A percentile compares a stretch with the other conserved stretches of the same genome.
Conservation (phyloP, 805 yeast genomes). For the Candida tammaniensis region DNA sequence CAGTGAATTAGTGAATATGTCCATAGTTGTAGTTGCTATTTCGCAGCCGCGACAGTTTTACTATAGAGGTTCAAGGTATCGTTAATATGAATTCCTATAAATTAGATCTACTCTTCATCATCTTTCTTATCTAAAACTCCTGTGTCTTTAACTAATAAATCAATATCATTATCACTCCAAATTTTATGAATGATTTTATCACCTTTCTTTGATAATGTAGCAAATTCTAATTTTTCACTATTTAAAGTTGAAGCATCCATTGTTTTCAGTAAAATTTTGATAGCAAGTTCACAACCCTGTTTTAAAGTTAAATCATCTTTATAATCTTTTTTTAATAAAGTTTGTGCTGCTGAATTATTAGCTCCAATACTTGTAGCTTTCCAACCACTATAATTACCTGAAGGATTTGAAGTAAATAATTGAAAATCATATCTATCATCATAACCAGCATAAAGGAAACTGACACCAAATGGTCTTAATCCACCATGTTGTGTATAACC, state of each 20-base stretch:
- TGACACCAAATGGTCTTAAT: constrained; percentile 96
- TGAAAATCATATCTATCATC: constrained; percentile 90
- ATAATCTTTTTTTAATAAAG: constrained; percentile 91
- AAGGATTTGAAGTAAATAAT: constrained; percentile 91
- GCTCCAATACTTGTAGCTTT: constrained; percentile 97
- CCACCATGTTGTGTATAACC: constrained; percentile 99
- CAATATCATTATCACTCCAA: constrained; percentile 79
- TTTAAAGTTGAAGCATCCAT: constrained; percentile 85
- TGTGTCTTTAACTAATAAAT: constrained; percentile 62
- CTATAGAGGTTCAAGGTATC: neutral
- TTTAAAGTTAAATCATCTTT: constrained; percentile 70
- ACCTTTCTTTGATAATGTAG: constrained; percentile 56
- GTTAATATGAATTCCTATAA: neutral
- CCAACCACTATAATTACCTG: constrained; percentile 98
- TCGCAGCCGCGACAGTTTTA: constrained; percentile 4
- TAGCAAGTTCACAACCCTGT: constrained; percentile 83
- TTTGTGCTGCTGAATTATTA: constrained; percentile 93
- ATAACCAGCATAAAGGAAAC: constrained; percentile 92
- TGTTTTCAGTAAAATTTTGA: constrained; percentile 89
- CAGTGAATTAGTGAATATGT: constrained; percentile 9
- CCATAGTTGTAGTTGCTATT: constrained; percentile 14
- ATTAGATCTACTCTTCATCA: constrained; percentile 19
- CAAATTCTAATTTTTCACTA: constrained; percentile 89
- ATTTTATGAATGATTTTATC: constrained; percentile 65
- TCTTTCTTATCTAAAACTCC: constrained; percentile 57